These are phyloP conservation scores for Kwoniella sp. DNA, from an alignment of 768 basidiomycete species.

Conservation along the genomic window DNA sequence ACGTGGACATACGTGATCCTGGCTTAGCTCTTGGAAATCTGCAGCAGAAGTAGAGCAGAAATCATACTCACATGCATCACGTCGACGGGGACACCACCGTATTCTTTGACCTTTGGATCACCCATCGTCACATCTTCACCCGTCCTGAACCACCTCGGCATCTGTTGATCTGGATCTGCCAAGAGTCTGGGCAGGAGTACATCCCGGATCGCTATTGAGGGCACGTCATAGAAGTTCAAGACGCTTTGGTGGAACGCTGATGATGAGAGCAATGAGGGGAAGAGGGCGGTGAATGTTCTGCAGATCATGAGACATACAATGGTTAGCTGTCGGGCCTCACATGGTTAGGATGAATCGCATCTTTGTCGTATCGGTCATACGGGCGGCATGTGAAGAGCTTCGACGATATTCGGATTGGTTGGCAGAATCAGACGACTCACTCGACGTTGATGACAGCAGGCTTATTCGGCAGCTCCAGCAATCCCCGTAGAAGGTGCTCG, in stretches of 20 bases:
- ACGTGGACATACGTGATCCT: background rate
- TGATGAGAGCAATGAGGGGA: conserved; percentile 41
- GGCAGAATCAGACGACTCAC: conserved; percentile 32
- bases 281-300: conserved; percentile 51
- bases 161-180: conserved; percentile 34
- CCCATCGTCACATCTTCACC: conserved; percentile 26
- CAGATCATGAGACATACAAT: background rate
- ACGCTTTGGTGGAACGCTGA: conserved; percentile 49
- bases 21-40: background rate
- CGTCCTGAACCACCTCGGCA: conserved; percentile 48
- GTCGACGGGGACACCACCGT: conserved; percentile 43
- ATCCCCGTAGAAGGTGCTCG: conserved; percentile 36
- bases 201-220: conserved; percentile 43
- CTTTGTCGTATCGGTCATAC: background rate
- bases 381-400: background rate
- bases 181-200: conserved; percentile 38
- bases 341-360: background rate
- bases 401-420: background rate
- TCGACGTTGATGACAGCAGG: conserved; percentile 52
- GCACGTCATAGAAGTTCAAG: conserved; percentile 44
- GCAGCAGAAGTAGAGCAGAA: no score
- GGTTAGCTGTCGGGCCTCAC: background rate
- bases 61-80: conserved; percentile 45
- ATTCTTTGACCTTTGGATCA: conserved; percentile 41
- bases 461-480: conserved; percentile 34